Conservation (phyloP, 1,284 basidiomycete genomes). For the Trametes versicolor region DNA sequence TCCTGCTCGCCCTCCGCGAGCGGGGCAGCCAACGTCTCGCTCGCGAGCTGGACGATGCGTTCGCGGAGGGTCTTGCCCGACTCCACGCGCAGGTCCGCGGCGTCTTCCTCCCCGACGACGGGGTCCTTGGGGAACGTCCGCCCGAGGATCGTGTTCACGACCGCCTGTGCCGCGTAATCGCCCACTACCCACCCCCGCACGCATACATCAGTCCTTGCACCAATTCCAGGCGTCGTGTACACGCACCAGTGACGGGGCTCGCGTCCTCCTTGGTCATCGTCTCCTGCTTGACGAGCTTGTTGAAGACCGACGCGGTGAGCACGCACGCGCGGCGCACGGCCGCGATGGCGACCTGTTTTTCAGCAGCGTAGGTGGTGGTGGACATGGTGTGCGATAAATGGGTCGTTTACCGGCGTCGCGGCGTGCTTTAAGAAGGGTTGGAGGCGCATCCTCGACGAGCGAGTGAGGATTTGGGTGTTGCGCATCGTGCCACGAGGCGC, state of each 20-base stretch:
- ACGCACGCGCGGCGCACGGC: conserved; percentile 91
- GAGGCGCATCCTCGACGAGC: conserved; percentile 30
- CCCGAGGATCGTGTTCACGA: conserved; percentile 83
- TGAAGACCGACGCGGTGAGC: conserved; percentile 89
- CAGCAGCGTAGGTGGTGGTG: conserved; percentile 51
- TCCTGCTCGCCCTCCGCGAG: conserved; percentile 60
- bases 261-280: conserved; percentile 94
- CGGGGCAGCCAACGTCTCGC: conserved; percentile 76
- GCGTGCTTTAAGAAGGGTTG: conserved; percentile 30
- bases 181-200: conserved; percentile 65
- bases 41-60: conserved; percentile 86
- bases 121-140: conserved; percentile 86
- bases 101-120: conserved; percentile 97
- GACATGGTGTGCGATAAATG: conserved; percentile 43
- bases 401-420: conserved; percentile 36
- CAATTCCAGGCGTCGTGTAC: background rate
- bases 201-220: background rate
- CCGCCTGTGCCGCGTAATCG: conserved; percentile 91
- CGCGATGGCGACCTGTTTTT: conserved; percentile 83
- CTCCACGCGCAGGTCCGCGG: conserved; percentile 76
- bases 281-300: conserved; percentile 87
- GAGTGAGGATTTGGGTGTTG: conserved; percentile 29
- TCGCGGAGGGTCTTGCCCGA: conserved; percentile 63
- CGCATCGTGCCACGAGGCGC: conserved; percentile 23
- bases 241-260: conserved; percentile 92